Conservation (phyloP, 2,329 filamentous ascomycete genomes). For the Aspergillus proliferans region DNA sequence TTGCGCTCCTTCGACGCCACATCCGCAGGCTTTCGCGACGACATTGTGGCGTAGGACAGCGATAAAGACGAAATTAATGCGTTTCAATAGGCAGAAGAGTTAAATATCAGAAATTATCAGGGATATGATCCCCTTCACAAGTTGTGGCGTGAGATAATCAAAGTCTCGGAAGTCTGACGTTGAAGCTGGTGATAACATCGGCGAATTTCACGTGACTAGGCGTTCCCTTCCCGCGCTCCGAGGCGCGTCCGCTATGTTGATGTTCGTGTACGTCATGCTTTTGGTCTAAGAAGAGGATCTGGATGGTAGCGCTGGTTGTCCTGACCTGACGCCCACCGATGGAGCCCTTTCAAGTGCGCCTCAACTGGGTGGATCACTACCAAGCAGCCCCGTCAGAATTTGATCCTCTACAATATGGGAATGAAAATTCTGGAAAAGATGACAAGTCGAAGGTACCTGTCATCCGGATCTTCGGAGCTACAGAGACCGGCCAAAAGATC, state of each 20-base stretch:
- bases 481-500: conserved; percentile 90
- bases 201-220: conserved; percentile 22
- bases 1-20: conserved; percentile 76
- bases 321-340: conserved; percentile 33
- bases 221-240: conserved; percentile 18
- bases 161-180: conserved; percentile 1
- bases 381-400: conserved; percentile 71
- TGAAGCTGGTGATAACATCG: conserved; percentile 4
- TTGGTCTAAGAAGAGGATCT: conserved; percentile 1
- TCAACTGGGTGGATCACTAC: conserved; percentile 96
- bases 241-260: conserved; percentile 9
- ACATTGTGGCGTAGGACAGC: conserved; percentile 23
- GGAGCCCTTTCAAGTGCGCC: conserved; percentile 79
- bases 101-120: not conserved
- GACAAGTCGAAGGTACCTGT: conserved; percentile 73
- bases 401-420: conserved; percentile 70
- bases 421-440: conserved; percentile 52
- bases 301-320: conserved; percentile 16
- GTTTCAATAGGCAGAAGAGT: not conserved
- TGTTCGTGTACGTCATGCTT: conserved; percentile 7
- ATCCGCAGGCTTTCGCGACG: conserved; percentile 47
- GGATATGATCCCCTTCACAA: not conserved
- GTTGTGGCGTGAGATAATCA: not conserved
- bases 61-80: not conserved
- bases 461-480: conserved; percentile 84